Evolutionary conservation across 345 rosid species (phyloP).

Genomic region (Eucalyptus regnans): DNA sequence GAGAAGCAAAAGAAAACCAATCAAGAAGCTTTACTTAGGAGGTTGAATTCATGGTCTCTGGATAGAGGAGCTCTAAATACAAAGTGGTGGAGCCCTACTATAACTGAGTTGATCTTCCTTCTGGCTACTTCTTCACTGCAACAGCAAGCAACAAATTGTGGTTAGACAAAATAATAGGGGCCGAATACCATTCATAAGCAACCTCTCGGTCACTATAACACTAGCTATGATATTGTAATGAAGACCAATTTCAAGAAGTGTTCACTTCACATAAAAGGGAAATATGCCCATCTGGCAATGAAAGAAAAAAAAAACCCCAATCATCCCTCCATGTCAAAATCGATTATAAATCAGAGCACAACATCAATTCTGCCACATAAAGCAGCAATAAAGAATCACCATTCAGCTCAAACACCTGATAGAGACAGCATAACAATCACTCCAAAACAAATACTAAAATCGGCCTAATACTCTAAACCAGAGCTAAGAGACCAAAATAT

Average conservation of each 20-base stretch:
- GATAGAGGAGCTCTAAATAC: too few species aligned
- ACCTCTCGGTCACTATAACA: not conserved
- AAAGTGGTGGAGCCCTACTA: slow-evolving; percentile 16
- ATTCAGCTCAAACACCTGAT: not conserved
- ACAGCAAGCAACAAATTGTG: not conserved
- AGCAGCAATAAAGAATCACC: not conserved
- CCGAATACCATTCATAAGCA: not conserved
- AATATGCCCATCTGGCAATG: not conserved
- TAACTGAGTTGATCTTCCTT: slow-evolving; percentile 79
- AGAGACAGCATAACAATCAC: not conserved
- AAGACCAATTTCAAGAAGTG: not conserved
- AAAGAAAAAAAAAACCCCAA: not conserved
- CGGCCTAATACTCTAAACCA: too few species aligned
- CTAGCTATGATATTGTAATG: not conserved
- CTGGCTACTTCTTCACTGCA: slow-evolving; percentile 83
- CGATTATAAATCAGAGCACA: not conserved
- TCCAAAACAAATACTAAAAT: not conserved
- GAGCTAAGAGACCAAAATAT: not conserved
- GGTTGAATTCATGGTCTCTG: too few species aligned
- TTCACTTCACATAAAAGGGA: not conserved
- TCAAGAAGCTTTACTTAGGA: too few species aligned
- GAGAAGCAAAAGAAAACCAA: too few species aligned
- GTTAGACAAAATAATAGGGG: not conserved
- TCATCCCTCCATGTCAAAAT: not conserved
- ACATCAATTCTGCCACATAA: not conserved